Percentiles rank a stretch among this genome's conserved stretches.
Evolutionary conservation across 345 rosid genomes (phyloP).

Genomic region (Syzygium aqueum): DNA sequence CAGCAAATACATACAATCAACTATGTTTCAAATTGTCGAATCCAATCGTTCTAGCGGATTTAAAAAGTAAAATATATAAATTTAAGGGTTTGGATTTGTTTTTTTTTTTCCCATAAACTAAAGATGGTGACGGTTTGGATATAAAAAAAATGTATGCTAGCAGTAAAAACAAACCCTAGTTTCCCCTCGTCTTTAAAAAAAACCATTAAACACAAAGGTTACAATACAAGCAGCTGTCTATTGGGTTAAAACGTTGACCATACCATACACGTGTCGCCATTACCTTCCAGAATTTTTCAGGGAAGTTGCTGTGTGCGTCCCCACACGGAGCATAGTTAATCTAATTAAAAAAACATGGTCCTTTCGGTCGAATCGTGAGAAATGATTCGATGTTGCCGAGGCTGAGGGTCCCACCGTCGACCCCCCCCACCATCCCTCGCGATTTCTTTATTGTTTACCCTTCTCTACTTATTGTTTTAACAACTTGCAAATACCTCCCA

Average conservation of each 20-base stretch:
- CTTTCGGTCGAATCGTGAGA: not conserved
- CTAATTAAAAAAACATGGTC: not conserved
- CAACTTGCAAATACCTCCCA: not conserved
- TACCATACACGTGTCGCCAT: not conserved
- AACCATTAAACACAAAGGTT: not conserved
- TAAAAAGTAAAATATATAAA: not conserved
- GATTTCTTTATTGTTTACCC: not conserved
- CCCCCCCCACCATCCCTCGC: conserved; percentile 1
- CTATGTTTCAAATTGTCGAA: not conserved
- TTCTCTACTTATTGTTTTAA: no score
- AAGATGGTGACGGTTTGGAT: not conserved
- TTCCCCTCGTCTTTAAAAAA: not conserved
- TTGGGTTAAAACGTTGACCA: not conserved
- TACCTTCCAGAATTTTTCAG: not conserved
- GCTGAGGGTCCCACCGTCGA: not conserved
- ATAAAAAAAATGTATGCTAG: not conserved
- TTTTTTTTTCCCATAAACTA: no score
- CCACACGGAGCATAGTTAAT: not conserved
- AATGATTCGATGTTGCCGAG: not conserved
- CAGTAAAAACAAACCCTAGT: not conserved
- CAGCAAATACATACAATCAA: not conserved
- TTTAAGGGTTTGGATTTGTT: not conserved
- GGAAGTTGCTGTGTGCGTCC: not conserved
- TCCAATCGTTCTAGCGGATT: not conserved
- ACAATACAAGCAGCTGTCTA: not conserved